Percentiles rank a stretch among this genome's conserved stretches.
These are phyloP conservation scores for Cotoneaster glaucophyllus DNA, from an alignment of 306 rosid genomes.

Conservation along the genomic window DNA sequence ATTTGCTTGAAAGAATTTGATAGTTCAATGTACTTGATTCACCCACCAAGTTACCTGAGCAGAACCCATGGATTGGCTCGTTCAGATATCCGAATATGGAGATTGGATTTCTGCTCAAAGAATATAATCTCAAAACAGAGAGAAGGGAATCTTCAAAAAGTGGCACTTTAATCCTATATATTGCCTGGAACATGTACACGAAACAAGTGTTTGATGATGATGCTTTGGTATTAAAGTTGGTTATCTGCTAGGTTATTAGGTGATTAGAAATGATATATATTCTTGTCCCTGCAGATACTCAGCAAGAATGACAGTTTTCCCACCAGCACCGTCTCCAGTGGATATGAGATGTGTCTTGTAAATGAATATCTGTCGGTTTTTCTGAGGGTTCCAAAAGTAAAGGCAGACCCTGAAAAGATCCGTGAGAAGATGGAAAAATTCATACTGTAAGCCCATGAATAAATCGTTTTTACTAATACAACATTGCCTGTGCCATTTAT, in stretches of 20 bases:
- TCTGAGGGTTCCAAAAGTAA: conserved; percentile 33
- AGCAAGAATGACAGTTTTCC: conserved; percentile 31
- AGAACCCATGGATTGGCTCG: too few species aligned
- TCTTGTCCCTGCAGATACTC: conserved; percentile 17
- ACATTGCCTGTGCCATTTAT: too few species aligned
- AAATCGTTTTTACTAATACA: too few species aligned
- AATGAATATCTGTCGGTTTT: conserved; percentile 34
- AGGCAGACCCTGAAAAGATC: conserved; percentile 44
- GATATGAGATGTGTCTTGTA: conserved; percentile 35
- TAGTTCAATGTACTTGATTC: too few species aligned
- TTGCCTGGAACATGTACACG: too few species aligned
- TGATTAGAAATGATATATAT: not conserved
- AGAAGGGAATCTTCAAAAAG: too few species aligned
- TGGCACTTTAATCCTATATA: too few species aligned
- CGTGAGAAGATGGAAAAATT: conserved; percentile 34
- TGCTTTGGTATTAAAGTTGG: not conserved
- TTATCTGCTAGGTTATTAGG: not conserved
- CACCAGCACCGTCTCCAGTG: not conserved
- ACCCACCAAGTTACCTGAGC: too few species aligned
- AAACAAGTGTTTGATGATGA: not conserved
- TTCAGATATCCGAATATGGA: too few species aligned
- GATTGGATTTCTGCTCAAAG: too few species aligned
- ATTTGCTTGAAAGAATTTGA: too few species aligned
- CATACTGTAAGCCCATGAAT: conserved; percentile 22
- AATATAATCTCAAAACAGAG: too few species aligned